Evolutionary conservation across 495 filamentous ascomycete genomes (phyloP).

Genomic region (Tuber microsphaerosporum): DNA sequence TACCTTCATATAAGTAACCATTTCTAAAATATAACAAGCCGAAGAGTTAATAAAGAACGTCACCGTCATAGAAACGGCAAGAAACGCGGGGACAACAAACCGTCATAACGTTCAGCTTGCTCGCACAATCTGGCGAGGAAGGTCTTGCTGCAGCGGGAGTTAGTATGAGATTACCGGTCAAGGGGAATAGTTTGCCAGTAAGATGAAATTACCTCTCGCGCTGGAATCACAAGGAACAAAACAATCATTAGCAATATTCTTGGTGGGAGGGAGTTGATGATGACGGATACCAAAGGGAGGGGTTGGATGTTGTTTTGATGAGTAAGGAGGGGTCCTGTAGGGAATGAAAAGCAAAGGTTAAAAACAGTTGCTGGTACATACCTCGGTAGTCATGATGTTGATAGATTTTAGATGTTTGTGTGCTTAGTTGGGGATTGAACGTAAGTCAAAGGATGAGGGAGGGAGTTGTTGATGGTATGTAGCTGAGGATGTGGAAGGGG

Average conservation of each 20-base stretch:
- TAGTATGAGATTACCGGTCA: slow-evolving; percentile 24
- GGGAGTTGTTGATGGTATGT: slow-evolving; percentile 31
- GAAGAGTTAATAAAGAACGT: slow-evolving; percentile 39
- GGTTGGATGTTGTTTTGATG: slow-evolving; percentile 28
- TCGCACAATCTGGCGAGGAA: slow-evolving; percentile 99
- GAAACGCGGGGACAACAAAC: slow-evolving; percentile 47
- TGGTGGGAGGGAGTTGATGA: slow-evolving; percentile 17
- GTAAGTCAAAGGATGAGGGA: slow-evolving; percentile 34
- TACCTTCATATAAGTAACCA: slow-evolving; percentile 99
- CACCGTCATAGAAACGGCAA: slow-evolving; percentile 11
- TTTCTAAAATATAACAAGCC: slow-evolving; percentile 54
- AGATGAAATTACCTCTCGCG: slow-evolving; percentile 69
- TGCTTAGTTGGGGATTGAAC: slow-evolving; percentile 20
- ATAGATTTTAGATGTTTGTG: slow-evolving; percentile 30
- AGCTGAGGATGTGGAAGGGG: slow-evolving; percentile 36
- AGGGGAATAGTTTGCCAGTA: neutral
- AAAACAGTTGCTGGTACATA: slow-evolving; percentile 45
- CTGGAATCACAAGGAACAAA: slow-evolving; percentile 44
- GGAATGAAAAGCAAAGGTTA: slow-evolving; percentile 41
- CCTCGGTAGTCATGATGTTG: slow-evolving; percentile 60
- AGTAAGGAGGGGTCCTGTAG: slow-evolving; percentile 42
- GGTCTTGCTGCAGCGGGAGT: slow-evolving; percentile 72
- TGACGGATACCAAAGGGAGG: slow-evolving; percentile 43
- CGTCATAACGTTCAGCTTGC: slow-evolving; percentile 99
- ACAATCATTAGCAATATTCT: slow-evolving; percentile 45